phyloP scores from a whole-genome alignment of 2,329 filamentous ascomycete species.

The Penicillium sp. region DNA sequence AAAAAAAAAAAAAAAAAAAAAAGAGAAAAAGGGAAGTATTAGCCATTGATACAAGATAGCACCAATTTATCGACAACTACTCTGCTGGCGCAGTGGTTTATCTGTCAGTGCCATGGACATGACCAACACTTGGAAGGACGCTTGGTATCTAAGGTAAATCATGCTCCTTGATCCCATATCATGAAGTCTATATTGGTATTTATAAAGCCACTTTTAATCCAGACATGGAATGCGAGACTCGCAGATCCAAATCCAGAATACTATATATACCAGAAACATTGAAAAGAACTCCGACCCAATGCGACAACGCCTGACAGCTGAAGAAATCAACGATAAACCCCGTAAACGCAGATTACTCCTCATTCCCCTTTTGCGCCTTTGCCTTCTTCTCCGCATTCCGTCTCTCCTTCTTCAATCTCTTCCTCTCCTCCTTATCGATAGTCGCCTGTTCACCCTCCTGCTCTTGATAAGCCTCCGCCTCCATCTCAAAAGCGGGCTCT shows the following conservation, averaged over 20 bases:
- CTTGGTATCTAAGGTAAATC: too few relatives aligned
- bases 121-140: too few relatives aligned
- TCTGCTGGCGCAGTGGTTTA: too few relatives aligned
- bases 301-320: conserved; percentile 25
- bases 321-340: conserved; percentile 7
- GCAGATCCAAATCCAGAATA: not conserved
- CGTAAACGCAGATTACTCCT: conserved; percentile 17
- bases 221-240: conserved; percentile 14
- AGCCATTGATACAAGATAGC: too few relatives aligned
- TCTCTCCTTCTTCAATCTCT: conserved; percentile 57
- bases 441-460: conserved; percentile 43
- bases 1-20: too few relatives aligned
- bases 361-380: conserved; percentile 33
- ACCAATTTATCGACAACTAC: too few relatives aligned
- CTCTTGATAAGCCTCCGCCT: conserved; percentile 37
- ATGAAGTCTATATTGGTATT: not conserved
- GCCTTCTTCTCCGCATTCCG: conserved; percentile 46
- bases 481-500: conserved; percentile 40
- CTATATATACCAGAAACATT: conserved; percentile 2
- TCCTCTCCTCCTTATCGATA: conserved; percentile 54
- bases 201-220: conserved; percentile 17
- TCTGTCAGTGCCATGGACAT: too few relatives aligned
- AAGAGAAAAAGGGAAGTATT: too few relatives aligned
- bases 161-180: too few relatives aligned
- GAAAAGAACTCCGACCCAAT: conserved; percentile 26